A percentile compares a stretch with the other conserved stretches of the same genome.
Evolutionary conservation across 345 rosid species (phyloP).

Genomic region (Pistacia atlantica): DNA sequence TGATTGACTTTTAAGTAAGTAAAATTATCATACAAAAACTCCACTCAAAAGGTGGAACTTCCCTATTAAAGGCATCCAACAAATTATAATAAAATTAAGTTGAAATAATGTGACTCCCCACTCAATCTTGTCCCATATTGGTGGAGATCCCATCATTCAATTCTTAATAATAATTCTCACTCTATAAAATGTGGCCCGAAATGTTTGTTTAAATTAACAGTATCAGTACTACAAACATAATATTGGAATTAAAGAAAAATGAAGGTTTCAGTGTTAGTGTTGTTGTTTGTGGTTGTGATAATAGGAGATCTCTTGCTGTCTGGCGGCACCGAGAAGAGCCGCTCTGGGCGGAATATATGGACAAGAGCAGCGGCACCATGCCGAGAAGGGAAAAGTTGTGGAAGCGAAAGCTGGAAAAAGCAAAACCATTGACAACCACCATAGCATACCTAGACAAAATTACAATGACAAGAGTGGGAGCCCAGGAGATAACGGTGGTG

Average conservation of each 20-base stretch:
- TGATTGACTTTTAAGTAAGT: not conserved
- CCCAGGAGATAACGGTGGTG: conserved; percentile 19
- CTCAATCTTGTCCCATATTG: conserved; percentile 18
- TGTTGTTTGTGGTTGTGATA: conserved; percentile 27
- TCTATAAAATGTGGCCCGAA: not conserved
- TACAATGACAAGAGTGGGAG: conserved; percentile 23
- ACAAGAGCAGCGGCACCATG: conserved; percentile 19
- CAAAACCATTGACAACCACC: conserved; percentile 43
- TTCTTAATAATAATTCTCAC: not conserved
- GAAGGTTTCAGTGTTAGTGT: conserved; percentile 29
- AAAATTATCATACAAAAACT: not conserved
- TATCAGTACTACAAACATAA: no score
- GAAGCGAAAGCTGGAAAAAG: conserved; percentile 23
- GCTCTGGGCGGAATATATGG: conserved; percentile 24
- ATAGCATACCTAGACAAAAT: conserved; percentile 39
- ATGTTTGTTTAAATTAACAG: not conserved
- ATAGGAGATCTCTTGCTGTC: conserved; percentile 28
- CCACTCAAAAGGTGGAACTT: conserved; percentile 27
- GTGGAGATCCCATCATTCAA: conserved; percentile 15
- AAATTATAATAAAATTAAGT: not conserved
- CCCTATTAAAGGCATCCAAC: conserved; percentile 29
- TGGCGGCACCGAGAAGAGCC: conserved; percentile 27
- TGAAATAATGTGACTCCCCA: conserved; percentile 17
- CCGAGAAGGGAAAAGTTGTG: conserved; percentile 16
- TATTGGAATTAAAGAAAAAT: not conserved